Conservation (phyloP, 2,329 filamentous ascomycete species). For the Penicillium fuscoglaucum region DNA sequence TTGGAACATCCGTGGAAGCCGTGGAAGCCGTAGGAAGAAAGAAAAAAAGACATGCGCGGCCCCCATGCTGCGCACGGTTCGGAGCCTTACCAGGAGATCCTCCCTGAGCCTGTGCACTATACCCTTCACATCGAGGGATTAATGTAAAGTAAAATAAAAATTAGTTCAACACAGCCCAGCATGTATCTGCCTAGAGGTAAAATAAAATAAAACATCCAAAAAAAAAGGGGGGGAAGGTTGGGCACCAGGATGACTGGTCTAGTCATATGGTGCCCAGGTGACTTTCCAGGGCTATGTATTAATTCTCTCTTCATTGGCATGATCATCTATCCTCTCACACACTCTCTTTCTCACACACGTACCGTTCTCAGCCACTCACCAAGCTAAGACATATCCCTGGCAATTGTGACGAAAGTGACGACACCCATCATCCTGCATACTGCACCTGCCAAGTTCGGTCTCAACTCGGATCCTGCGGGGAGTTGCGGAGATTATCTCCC, state of each 20-base stretch:
- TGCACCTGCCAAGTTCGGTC: not conserved
- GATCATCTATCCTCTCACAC: conserved; percentile 9
- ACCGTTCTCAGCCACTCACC: not conserved
- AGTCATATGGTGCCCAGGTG: not conserved
- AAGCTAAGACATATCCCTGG: conserved; percentile 7
- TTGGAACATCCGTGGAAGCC: conserved; percentile 18
- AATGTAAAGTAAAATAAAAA: not conserved
- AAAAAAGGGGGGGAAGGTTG: conserved; percentile 7
- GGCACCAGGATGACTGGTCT: conserved; percentile 7
- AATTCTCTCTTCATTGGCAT: conserved; percentile 10
- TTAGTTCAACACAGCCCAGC: not conserved
- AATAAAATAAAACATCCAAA: not conserved
- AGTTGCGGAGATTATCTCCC: conserved; percentile 15
- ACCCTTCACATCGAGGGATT: not conserved
- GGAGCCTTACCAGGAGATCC: conserved; percentile 14
- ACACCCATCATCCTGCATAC: not conserved
- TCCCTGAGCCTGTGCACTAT: conserved; percentile 11
- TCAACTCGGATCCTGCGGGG: conserved; percentile 8
- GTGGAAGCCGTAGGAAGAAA: conserved; percentile 15
- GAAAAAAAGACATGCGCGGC: conserved; percentile 9
- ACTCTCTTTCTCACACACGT: not conserved
- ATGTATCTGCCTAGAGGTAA: not conserved
- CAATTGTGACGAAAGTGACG: conserved; percentile 16
- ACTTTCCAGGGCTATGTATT: not conserved
- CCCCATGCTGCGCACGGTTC: conserved; percentile 22